Evolutionary conservation across 2,329 filamentous ascomycete genomes (phyloP).

Genomic region (Macrophomina tecta): DNA sequence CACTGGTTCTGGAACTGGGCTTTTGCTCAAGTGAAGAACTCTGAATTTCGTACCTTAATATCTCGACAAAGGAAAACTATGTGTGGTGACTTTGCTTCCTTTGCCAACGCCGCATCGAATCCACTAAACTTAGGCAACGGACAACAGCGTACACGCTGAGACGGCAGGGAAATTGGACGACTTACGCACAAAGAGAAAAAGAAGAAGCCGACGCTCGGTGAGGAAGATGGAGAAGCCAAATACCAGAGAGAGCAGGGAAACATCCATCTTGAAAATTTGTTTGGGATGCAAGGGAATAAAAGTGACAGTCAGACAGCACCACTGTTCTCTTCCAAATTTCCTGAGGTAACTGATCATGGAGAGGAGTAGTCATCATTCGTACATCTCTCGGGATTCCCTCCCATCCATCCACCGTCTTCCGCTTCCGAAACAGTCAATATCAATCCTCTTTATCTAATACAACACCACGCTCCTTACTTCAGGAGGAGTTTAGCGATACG

Average conservation of each 20-base stretch:
- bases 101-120: background rate
- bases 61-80: conserved; percentile 3
- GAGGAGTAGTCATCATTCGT: conserved; percentile 1
- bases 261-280: background rate
- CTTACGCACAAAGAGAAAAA: background rate
- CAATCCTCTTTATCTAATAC: background rate
- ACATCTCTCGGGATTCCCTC: background rate
- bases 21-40: background rate
- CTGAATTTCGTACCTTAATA: background rate
- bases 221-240: background rate
- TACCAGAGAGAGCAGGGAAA: background rate
- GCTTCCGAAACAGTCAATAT: background rate
- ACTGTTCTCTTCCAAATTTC: background rate
- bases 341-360: background rate
- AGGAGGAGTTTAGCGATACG: background rate
- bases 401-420: background rate
- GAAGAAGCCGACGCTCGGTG: background rate
- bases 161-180: background rate
- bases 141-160: background rate
- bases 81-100: background rate
- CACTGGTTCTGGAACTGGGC: background rate
- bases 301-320: background rate
- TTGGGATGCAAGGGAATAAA: background rate
- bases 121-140: background rate
- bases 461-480: background rate